Evolutionary conservation across 345 rosid species (phyloP), one percentile per base, ranked within the genome.

Genomic region (Pugionium cornutum): DNA sequence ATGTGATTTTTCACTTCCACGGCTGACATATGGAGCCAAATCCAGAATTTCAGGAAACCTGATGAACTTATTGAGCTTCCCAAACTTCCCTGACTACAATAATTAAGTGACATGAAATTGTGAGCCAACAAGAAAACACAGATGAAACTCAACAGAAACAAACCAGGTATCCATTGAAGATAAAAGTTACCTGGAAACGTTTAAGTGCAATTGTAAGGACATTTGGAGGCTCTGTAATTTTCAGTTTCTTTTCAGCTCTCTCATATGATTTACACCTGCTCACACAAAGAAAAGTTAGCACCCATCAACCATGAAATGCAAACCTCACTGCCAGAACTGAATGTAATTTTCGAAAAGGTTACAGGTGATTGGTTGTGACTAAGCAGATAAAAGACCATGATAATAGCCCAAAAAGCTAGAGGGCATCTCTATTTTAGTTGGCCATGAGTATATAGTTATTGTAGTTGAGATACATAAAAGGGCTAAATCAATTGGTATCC

Each of bases 171-270:
- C 61, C 41, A 61, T 3, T 53, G 9, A 36, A 60, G 25, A 58
- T 49, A 28, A 3, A n/a, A 27, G 57, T 62, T 75, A 89, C 99
- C 98, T 87, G 98, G 79, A 87, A 95, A 53, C 99, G 83, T 81
- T 95, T 95, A 30, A 95, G 84, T 18, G 88, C 91, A 78, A 95
- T 87, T 2, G 99, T 95, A 56, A 95, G 96, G 58, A 95, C 76
- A 78, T 95, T 95, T 6, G 99, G 98, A 62, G 98, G 97, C 77
- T 91, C 97, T 29, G 66, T 56, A 59, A 95, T 70, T 52, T 84
- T 84, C 79, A 95, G 77, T 78, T 86, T 89, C 88, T 95, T 95
- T 78, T 80, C 89, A 67, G 97, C 99, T 60, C 81, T 87, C 77
- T 80, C 96, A 48, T 89, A 89, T 30, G 97, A 78, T 62, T 85